Percentiles rank a stretch among this genome's conserved stretches.
These are phyloP conservation scores for Apiotrichum siamense DNA, from an alignment of 1,284 basidiomycete genomes.

Conservation along the genomic window DNA sequence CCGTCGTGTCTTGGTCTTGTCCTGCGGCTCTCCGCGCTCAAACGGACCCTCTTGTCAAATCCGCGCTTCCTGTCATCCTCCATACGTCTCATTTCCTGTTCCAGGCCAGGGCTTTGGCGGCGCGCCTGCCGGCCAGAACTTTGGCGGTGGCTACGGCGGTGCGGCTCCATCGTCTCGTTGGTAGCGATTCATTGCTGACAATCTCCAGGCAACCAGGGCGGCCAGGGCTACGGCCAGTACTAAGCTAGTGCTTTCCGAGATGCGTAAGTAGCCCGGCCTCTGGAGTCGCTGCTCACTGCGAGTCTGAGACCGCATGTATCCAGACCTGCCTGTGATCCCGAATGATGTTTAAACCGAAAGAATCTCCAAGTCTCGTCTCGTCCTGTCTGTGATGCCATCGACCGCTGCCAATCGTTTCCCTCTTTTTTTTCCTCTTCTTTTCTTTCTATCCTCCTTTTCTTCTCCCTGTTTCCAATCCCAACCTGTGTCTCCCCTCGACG, in stretches of 20 bases:
- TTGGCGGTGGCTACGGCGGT: constrained; percentile 20
- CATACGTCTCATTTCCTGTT: neutral
- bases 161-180: neutral
- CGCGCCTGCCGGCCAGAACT: constrained; percentile 9
- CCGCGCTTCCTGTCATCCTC: constrained; percentile 1
- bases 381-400: constrained; percentile 5
- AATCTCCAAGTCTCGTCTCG: constrained; percentile 4
- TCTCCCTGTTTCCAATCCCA: constrained; percentile 3
- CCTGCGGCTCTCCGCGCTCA: too few relatives aligned
- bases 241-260: constrained; percentile 14
- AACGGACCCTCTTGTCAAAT: neutral
- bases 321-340: constrained; percentile 4
- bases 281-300: neutral
- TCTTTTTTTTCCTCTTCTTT: neutral
- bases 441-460: neutral
- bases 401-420: constrained; percentile 1
- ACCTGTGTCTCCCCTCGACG: constrained; percentile 2
- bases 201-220: constrained; percentile 19
- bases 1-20: neutral
- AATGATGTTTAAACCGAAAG: neutral
- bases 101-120: constrained; percentile 10
- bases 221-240: constrained; percentile 37
- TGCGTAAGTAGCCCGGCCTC: neutral
- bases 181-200: constrained; percentile 1
- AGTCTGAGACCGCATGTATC: constrained; percentile 8